Evolutionary conservation across 208 protist genomes (phyloP).

Genomic region (Giardia muris): DNA sequence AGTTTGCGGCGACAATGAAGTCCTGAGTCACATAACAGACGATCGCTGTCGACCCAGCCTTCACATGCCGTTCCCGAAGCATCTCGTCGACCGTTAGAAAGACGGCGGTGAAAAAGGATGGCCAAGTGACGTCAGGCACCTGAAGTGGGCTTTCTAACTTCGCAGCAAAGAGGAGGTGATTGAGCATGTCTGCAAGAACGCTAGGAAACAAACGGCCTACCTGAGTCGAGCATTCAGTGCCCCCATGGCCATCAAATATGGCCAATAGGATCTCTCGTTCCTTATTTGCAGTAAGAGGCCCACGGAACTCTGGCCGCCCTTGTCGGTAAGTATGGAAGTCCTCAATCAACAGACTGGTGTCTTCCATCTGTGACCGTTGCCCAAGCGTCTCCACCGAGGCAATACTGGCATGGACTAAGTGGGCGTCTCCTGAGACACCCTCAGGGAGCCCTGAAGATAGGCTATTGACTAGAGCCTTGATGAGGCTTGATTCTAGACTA

Average conservation of each 20-base stretch:
- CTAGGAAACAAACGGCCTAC: not conserved
- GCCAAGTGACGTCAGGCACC: not conserved
- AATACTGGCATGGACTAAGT: not conserved
- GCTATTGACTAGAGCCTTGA: not conserved
- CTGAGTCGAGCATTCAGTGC: not conserved
- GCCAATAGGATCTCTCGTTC: slow-evolving; percentile 18
- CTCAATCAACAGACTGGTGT: not conserved
- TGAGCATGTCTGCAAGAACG: not conserved
- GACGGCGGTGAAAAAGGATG: not conserved
- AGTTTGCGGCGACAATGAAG: slow-evolving; percentile 19
- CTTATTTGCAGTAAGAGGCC: no score
- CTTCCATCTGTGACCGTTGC: slow-evolving; percentile 11
- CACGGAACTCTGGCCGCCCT: not conserved
- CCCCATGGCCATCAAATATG: slow-evolving; percentile 26
- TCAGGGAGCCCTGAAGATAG: no score
- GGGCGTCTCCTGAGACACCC: no score
- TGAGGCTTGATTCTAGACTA: not conserved
- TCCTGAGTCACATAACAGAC: not conserved
- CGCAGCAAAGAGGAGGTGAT: not conserved
- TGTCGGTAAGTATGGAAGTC: not conserved
- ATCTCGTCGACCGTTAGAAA: not conserved
- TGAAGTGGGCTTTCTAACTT: not conserved
- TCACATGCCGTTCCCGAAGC: not conserved
- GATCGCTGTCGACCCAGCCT: slow-evolving; percentile 24
- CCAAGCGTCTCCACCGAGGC: not conserved